Conservation (phyloP, 2,329 filamentous ascomycete genomes). For the Aphanocladium album region DNA sequence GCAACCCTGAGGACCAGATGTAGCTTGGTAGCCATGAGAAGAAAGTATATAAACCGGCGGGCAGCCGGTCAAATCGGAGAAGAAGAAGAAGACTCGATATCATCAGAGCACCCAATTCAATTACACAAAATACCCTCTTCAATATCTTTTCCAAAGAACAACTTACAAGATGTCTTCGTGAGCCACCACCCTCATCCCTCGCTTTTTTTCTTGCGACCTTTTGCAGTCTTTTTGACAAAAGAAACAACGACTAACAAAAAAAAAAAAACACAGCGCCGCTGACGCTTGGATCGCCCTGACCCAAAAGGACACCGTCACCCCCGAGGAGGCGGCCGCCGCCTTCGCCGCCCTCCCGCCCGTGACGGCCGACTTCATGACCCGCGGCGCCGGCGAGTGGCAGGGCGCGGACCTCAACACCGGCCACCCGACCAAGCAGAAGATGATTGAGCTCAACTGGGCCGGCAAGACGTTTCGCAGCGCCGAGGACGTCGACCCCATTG, state of each 20-base stretch:
- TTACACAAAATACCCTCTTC: neutral
- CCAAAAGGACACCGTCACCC: neutral
- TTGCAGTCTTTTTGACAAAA: no score
- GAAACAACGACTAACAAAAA: neutral
- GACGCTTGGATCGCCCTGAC: neutral
- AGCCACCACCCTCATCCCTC: no score
- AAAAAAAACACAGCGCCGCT: neutral
- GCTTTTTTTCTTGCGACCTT: no score
- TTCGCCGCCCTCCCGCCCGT: neutral
- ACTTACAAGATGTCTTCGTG: neutral
- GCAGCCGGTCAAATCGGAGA: neutral
- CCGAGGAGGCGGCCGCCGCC: neutral
- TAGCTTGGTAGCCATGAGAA: neutral
- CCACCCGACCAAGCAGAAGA: neutral
- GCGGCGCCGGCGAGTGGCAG: neutral
- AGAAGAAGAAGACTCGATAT: neutral
- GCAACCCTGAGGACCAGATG: neutral
- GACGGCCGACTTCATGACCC: neutral
- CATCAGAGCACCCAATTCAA: neutral
- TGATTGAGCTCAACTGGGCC: neutral
- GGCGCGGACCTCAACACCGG: neutral
- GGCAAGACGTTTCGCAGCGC: neutral
- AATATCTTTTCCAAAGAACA: neutral
- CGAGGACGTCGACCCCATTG: neutral
- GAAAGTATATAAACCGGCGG: neutral